Evolutionary conservation across 1,284 basidiomycete species (phyloP).

Genomic region (Ustilago trichophora): DNA sequence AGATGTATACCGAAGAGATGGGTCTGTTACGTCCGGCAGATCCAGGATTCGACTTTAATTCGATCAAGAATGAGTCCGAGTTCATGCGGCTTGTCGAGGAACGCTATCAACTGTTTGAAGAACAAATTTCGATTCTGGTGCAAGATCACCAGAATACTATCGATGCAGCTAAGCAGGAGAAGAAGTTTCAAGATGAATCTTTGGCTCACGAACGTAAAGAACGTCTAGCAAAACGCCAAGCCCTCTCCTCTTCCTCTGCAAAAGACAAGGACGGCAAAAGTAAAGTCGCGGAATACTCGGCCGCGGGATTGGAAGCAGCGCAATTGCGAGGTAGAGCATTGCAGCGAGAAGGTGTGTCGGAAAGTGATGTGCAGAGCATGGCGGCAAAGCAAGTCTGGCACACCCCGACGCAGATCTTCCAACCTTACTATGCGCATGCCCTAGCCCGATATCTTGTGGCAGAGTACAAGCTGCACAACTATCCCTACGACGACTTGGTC

Average conservation of each 20-base stretch:
- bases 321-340: slow-evolving; percentile 56
- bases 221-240: slow-evolving; percentile 10
- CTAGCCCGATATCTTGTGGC: slow-evolving; percentile 86
- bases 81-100: slow-evolving; percentile 83
- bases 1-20: slow-evolving; percentile 25
- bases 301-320: slow-evolving; percentile 49
- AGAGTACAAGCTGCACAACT: slow-evolving; percentile 89
- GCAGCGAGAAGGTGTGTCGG: slow-evolving; percentile 35
- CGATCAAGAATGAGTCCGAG: slow-evolving; percentile 75
- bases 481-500: slow-evolving; percentile 91
- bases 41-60: slow-evolving; percentile 75
- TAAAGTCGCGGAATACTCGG: slow-evolving; percentile 26
- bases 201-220: slow-evolving; percentile 2
- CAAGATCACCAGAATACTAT: slow-evolving; percentile 6
- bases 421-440: slow-evolving; percentile 94
- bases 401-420: slow-evolving; percentile 97
- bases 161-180: slow-evolving; percentile 5
- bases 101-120: slow-evolving; percentile 68
- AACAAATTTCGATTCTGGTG: slow-evolving; percentile 33
- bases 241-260: neutral
- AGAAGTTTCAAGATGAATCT: neutral
- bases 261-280: too few species aligned
- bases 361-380: slow-evolving; percentile 62
- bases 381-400: slow-evolving; percentile 93
- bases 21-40: slow-evolving; percentile 25